phyloP scores from a whole-genome alignment of 208 protist genomes.

The Acanthamoeba healyi region DNA sequence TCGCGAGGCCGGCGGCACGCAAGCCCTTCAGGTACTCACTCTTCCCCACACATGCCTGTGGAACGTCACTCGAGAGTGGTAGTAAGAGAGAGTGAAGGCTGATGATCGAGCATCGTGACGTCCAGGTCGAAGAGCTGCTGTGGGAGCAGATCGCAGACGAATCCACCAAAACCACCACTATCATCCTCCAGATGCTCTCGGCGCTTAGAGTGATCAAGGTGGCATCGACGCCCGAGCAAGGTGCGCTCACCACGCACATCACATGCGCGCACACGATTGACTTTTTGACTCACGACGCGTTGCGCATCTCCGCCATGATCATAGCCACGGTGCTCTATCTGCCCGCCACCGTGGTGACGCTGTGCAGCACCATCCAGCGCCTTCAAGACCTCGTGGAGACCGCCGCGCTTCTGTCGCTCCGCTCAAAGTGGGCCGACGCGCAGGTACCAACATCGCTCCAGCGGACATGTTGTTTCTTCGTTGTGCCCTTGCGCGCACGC shows the following conservation, averaged over 20 bases:
- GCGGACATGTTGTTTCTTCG: neutral
- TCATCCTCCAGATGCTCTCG: neutral
- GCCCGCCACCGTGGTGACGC: constrained; percentile 2
- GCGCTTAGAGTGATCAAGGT: neutral
- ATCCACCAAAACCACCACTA: neutral
- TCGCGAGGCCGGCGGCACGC: neutral
- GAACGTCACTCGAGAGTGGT: too few relatives aligned
- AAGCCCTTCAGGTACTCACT: too few relatives aligned
- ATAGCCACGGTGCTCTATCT: constrained; percentile 34
- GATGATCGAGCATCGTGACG: too few relatives aligned
- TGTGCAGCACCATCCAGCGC: constrained; percentile 48
- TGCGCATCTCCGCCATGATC: constrained; percentile 11
- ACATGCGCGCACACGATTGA: too few relatives aligned
- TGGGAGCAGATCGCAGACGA: constrained; percentile 2
- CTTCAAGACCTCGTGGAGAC: constrained; percentile 60
- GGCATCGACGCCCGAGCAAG: neutral
- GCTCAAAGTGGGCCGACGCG: neutral
- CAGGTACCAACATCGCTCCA: neutral
- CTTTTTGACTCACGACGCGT: too few relatives aligned
- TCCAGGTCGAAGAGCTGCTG: constrained; percentile 23
- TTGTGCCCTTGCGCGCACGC: too few relatives aligned
- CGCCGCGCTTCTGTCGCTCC: neutral
- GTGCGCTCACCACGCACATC: neutral
- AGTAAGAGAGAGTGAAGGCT: too few relatives aligned
- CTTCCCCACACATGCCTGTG: too few relatives aligned